Conservation (phyloP, 345 rosid genomes). For the Balakata baccata region DNA sequence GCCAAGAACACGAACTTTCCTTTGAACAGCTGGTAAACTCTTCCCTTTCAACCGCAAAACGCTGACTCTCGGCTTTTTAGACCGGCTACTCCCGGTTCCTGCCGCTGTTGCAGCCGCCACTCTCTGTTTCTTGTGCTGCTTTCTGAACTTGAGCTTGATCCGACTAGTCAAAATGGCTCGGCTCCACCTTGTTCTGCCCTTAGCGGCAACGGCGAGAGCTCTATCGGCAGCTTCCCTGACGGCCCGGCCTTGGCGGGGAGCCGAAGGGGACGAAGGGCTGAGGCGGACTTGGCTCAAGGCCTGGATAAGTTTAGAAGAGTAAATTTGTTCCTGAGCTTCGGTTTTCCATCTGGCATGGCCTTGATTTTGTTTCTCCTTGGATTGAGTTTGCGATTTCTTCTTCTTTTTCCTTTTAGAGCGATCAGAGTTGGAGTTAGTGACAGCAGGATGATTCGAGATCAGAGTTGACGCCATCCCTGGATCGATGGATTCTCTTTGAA, state of each 20-base stretch:
- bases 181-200: constrained; percentile 87
- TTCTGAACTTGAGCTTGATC: constrained; percentile 76
- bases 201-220: constrained; percentile 77
- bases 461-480: constrained; percentile 22
- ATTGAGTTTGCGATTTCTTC: constrained; percentile 46
- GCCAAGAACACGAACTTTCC: constrained; percentile 78
- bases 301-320: constrained; percentile 69
- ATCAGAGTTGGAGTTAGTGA: constrained; percentile 36
- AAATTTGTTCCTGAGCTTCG: constrained; percentile 70
- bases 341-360: constrained; percentile 66
- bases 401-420: constrained; percentile 57
- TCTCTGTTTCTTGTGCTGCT: constrained; percentile 51
- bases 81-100: constrained; percentile 33
- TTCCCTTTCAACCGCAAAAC: constrained; percentile 54
- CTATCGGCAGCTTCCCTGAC: constrained; percentile 84
- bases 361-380: constrained; percentile 27
- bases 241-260: constrained; percentile 55
- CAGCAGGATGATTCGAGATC: constrained; percentile 40
- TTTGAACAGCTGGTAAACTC: constrained; percentile 69
- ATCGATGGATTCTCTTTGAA: constrained; percentile 10
- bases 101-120: constrained; percentile 24
- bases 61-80: constrained; percentile 66
- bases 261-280: constrained; percentile 36
- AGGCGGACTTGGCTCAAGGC: constrained; percentile 57
- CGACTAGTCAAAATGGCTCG: constrained; percentile 74